Percentiles rank a stretch among this genome's conserved stretches.
Conservation (phyloP, 257 asterid species). For the Plectranthus barbatus region DNA sequence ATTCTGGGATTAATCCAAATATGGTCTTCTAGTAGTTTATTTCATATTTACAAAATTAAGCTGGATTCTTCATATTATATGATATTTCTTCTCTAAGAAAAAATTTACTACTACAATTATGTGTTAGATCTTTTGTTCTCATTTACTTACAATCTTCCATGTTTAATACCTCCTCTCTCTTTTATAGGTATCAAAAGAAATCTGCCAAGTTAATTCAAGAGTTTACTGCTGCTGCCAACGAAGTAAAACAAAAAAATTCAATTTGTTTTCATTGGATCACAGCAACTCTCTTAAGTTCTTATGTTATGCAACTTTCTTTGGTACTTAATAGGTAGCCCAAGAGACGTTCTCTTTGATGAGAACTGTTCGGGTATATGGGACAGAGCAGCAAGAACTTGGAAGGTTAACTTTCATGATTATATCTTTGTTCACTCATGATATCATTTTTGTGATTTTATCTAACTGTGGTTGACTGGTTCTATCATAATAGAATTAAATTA, state of each 20-base stretch:
- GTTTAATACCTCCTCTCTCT: neutral
- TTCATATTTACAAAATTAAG: neutral
- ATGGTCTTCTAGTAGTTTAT: too few species aligned
- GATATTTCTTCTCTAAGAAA: neutral
- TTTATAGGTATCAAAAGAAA: constrained; percentile 79
- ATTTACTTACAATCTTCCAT: constrained; percentile 6
- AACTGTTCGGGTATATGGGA: constrained; percentile 89
- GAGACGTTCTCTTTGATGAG: constrained; percentile 92
- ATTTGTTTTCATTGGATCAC: neutral
- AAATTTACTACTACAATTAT: neutral
- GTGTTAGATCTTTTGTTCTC: neutral
- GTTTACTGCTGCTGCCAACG: constrained; percentile 86
- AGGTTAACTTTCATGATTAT: constrained; percentile 36
- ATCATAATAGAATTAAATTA: neutral
- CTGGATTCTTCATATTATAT: neutral
- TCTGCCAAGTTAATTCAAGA: constrained; percentile 87
- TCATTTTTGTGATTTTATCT: neutral
- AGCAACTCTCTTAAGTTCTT: constrained; percentile 7
- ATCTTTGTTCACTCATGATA: too few species aligned
- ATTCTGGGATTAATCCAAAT: neutral
- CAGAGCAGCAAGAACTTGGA: constrained; percentile 71
- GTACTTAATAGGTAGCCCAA: constrained; percentile 74
- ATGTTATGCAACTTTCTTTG: constrained; percentile 8
- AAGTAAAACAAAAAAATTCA: constrained; percentile 39
- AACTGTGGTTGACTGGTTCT: neutral